Evolutionary conservation across 352 stramenopile genomes (phyloP), one percentile per base, ranked within the genome.

Genomic region (Pythium dissotocum): DNA sequence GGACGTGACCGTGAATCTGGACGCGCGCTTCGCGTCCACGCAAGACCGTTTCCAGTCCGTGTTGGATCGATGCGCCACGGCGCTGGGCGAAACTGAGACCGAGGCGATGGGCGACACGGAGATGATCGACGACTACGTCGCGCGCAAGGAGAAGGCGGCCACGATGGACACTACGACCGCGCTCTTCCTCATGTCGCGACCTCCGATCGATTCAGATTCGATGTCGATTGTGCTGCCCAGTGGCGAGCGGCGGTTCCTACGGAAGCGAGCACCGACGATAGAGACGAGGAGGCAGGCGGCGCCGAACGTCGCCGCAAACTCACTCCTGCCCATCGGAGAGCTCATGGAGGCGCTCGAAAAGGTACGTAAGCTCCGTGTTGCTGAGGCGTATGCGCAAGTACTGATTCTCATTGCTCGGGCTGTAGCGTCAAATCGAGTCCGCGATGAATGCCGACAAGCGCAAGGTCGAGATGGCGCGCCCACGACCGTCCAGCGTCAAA

Each of bases 371-470:
- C 28, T 30, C 4, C 28, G 4, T 30, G 4, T 65, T 58, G 14
- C 6, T 30, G 28, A 30, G 28, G 28, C 28, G 28, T 30, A 28
- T 33, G 36, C 24, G n/a, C 4, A 18, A 6, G 18, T 51, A 35
- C 14, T 57, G n/a, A 58, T 33, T 53, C 24, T 44, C 21, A 14
- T 71, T 33, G 44, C 61, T 38, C 56, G 21, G 35, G 48, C 32
- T 58, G 28, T 60, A 94, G 83, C 83, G 86, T 18, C 77, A 93
- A 61, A 91, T 94, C 33, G 77, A 91, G 65, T 76, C 79, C 28
- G 73, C 76, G 12, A 73, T 89, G 30, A 30, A 87, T 69, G 16
- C 71, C 82, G 28, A 70, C 71, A 24, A 62, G 61, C 72, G n/a
- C 12, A 57, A 76, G 21, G 48, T 57, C 8, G 44, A 65, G 54